phyloP scores from a whole-genome alignment of 208 protist species.

The Acanthamoeba castellanii region DNA sequence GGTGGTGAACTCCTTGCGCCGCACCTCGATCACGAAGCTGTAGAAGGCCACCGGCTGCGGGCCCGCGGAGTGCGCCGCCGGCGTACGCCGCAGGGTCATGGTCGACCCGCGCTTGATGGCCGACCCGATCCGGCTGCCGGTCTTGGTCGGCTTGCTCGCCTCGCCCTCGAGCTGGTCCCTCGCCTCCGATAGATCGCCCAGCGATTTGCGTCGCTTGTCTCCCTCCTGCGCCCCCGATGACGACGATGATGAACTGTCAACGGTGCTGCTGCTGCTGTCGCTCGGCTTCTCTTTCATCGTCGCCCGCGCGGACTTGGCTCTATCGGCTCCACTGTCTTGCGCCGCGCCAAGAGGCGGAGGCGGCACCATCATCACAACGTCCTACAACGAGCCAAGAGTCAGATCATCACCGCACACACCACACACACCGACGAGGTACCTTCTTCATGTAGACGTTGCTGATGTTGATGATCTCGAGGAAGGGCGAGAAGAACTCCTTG shows the following conservation, averaged over 20 bases:
- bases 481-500: constrained; percentile 3
- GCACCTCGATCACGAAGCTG: constrained; percentile 33
- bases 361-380: neutral
- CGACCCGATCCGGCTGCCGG: neutral
- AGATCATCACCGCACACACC: neutral
- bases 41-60: neutral
- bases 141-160: neutral
- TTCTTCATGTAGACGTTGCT: constrained; percentile 38
- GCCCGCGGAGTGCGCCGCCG: neutral
- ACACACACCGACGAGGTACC: neutral
- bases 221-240: neutral
- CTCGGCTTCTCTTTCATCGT: too few relatives aligned
- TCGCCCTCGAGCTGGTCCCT: constrained; percentile 25
- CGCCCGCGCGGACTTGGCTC: too few relatives aligned
- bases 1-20: constrained; percentile 57
- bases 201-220: neutral
- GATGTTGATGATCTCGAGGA: constrained; percentile 34
- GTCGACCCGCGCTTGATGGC: neutral
- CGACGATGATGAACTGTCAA: too few relatives aligned
- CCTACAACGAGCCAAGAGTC: neutral
- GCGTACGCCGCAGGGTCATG: neutral
- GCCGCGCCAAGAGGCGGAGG: too few relatives aligned
- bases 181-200: neutral
- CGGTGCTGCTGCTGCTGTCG: too few relatives aligned
- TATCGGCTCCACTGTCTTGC: too few relatives aligned